Evolutionary conservation across 495 filamentous ascomycete species (phyloP).

Genomic region (Neurospora discreta): DNA sequence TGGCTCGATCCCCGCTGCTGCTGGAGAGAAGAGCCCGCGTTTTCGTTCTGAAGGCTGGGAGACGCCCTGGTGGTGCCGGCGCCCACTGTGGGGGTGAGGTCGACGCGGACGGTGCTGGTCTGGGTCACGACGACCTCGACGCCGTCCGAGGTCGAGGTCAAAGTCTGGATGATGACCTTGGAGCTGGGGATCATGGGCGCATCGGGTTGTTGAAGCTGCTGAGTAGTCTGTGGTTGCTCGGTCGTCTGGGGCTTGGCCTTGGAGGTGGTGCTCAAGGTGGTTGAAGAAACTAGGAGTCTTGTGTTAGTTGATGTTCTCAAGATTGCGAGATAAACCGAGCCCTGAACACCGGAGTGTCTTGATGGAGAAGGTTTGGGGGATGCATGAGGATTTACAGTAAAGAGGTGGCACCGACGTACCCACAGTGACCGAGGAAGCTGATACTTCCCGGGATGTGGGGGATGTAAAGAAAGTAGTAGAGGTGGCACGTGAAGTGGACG

Average conservation of each 20-base stretch:
- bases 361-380: neutral
- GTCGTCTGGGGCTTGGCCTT: slow-evolving; percentile 1
- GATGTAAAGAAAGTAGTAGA: neutral
- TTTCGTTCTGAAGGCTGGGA: slow-evolving; percentile 30
- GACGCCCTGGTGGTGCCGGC: slow-evolving; percentile 7
- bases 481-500: slow-evolving; percentile 1
- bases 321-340: neutral
- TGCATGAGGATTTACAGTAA: neutral
- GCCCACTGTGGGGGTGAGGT: slow-evolving; percentile 2
- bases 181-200: slow-evolving; percentile 6
- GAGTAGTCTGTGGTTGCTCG: slow-evolving; percentile 2
- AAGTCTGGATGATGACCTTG: slow-evolving; percentile 12
- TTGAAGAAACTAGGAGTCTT: neutral
- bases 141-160: slow-evolving; percentile 29
- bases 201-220: neutral
- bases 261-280: slow-evolving; percentile 1
- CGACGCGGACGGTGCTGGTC: slow-evolving; percentile 16
- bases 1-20: slow-evolving; percentile 1
- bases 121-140: slow-evolving; percentile 18
- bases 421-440: slow-evolving; percentile 15
- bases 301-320: neutral
- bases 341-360: neutral
- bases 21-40: slow-evolving; percentile 8
- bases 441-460: slow-evolving; percentile 1
- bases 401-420: slow-evolving; percentile 13